Base-by-base conservation (phyloP, 192 early-diverging fungal genomes). In the Coemansia sp. region DNA sequence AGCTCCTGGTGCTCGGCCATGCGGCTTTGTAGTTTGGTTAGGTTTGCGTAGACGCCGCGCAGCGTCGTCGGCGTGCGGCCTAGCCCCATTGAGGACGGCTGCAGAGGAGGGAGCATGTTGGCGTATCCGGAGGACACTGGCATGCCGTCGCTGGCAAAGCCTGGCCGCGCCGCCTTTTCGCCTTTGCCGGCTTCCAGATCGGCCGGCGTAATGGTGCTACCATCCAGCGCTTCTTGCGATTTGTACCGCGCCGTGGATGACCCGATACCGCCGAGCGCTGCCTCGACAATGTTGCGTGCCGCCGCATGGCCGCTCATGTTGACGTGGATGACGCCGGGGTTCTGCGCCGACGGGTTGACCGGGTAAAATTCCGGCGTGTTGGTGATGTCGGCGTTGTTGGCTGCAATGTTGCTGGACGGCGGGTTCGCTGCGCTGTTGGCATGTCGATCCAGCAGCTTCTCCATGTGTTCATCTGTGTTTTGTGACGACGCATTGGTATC, bases 281-380 rank as follows among this genome's bases (percentile, higher is more conserved):
- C 72, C 40, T 81, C 68, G 50, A 81, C 74, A 11, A 81, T 76
- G 62, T 67, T 81, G n/a, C 69, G 58, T 25, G 79, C 79, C 1
- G 79, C 62, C 11, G 65, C 59, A 59, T 75, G 67, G 67, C 79
- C 79, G 65, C 62, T 76, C 79, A 81, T 81, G 61, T 59, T 75
- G 48, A 81, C 65, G 52, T 81, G 79, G 46, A 81, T 67, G 29
- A 76, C 70, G 55, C 79, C 79, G 0, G 79, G 79, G 54, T 81
- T 81, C n/a, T 72, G 60, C 53, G 56, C 61, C 50, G 79, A 70
- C 48, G 74, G 67, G 45, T 76, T 81, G 60, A 73, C 25, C 1
- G 79, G 74, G 43, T 81, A 76, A 48, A 81, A 76, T 59, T 71
- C 63, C 36, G 67, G 66, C 23, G 59, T 52, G 29, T 60, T 71